Percentiles rank a stretch among this genome's conserved stretches.
Evolutionary conservation across 768 basidiomycete genomes (phyloP).

Genomic region (Suillus tomentosus): DNA sequence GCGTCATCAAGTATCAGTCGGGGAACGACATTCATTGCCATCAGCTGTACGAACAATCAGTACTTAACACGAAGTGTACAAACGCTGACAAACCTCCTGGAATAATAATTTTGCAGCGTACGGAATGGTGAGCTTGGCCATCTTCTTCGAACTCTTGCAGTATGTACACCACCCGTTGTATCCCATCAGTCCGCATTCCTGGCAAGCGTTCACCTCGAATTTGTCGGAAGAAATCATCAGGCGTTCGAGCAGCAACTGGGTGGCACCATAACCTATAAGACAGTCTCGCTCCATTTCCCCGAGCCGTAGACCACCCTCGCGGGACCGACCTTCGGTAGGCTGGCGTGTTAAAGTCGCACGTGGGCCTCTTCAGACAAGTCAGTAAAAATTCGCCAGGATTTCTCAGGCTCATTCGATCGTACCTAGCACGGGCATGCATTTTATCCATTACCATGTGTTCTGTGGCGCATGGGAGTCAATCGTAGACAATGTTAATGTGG

Average conservation of each 20-base stretch:
- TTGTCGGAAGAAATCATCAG: conserved; percentile 99
- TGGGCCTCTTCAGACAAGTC: conserved; percentile 65
- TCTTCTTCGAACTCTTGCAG: conserved; percentile 96
- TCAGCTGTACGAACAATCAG: conserved; percentile 54
- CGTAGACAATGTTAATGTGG: conserved; percentile 6
- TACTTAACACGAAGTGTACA: conserved; percentile 9
- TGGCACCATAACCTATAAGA: conserved; percentile 97
- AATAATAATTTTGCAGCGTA: conserved; percentile 94
- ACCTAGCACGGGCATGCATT: conserved; percentile 99
- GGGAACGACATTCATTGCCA: conserved; percentile 97
- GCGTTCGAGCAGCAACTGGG: conserved; percentile 92
- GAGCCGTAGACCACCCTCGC: conserved; percentile 94
- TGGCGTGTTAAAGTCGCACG: conserved; percentile 96
- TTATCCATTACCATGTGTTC: conserved; percentile 99
- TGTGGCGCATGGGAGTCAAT: conserved; percentile 33
- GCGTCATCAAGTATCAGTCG: conserved; percentile 86
- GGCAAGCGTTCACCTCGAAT: conserved; percentile 95
- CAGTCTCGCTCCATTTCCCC: conserved; percentile 99
- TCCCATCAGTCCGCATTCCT: conserved; percentile 93
- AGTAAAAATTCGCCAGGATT: conserved; percentile 14
- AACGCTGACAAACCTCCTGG: conserved; percentile 65
- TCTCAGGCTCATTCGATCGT: conserved; percentile 26
- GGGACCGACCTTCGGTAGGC: conserved; percentile 96
- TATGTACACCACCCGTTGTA: conserved; percentile 97
- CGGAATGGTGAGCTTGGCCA: conserved; percentile 94